Conservation (phyloP, 768 basidiomycete species). For the Fibroporia radiculosa region DNA sequence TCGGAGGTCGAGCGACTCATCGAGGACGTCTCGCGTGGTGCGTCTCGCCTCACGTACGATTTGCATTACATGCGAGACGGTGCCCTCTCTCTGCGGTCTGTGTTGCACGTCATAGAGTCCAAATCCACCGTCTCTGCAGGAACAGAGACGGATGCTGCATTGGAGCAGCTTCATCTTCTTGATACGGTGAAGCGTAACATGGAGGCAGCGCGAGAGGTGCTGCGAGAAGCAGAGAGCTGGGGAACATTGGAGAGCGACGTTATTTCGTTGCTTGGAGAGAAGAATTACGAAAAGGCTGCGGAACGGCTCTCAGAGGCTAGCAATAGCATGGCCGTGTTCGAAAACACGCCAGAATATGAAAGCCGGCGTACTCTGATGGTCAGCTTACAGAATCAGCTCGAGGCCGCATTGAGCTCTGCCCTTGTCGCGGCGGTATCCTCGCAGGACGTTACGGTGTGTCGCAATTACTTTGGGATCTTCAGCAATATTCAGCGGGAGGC, state of each 20-base stretch:
- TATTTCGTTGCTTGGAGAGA: slow-evolving; percentile 71
- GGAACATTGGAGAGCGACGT: slow-evolving; percentile 91
- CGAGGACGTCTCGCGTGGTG: slow-evolving; percentile 84
- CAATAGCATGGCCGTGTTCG: slow-evolving; percentile 85
- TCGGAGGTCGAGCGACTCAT: slow-evolving; percentile 80
- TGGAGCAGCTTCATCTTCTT: slow-evolving; percentile 73
- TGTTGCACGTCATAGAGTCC: slow-evolving; percentile 55
- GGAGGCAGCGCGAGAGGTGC: slow-evolving; percentile 83
- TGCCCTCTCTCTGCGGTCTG: slow-evolving; percentile 65
- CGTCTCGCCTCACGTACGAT: slow-evolving; percentile 90
- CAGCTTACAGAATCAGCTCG: slow-evolving; percentile 91
- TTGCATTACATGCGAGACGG: slow-evolving; percentile 96
- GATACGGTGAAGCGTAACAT: slow-evolving; percentile 81
- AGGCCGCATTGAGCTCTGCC: slow-evolving; percentile 85
- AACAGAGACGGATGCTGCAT: slow-evolving; percentile 50
- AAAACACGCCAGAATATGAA: slow-evolving; percentile 89
- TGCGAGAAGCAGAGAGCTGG: slow-evolving; percentile 96
- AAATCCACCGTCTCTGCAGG: slow-evolving; percentile 45
- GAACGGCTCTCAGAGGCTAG: slow-evolving; percentile 84
- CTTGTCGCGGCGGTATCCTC: slow-evolving; percentile 81
- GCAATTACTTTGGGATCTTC: slow-evolving; percentile 80
- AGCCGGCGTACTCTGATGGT: slow-evolving; percentile 79
- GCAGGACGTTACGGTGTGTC: slow-evolving; percentile 67
- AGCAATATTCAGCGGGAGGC: slow-evolving; percentile 83
- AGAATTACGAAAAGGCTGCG: slow-evolving; percentile 84